These are phyloP conservation scores for Porodaedalea pini DNA, from an alignment of 1,284 basidiomycete genomes.

Conservation along the genomic window DNA sequence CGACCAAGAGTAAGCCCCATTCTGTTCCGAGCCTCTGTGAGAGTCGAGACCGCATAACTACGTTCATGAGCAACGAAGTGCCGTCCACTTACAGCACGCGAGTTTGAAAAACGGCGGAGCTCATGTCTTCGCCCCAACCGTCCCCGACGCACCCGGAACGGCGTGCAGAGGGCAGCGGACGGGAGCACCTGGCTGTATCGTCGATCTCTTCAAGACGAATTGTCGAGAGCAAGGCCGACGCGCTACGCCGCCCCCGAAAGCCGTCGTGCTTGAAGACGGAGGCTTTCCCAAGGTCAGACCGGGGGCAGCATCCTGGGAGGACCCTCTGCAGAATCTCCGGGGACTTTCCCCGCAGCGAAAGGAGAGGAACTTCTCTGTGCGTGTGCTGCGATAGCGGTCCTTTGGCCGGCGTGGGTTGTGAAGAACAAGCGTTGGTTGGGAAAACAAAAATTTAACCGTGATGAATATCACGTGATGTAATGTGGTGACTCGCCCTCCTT, in stretches of 20 bases:
- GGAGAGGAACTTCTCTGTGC: slow-evolving; percentile 52
- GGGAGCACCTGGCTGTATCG: slow-evolving; percentile 37
- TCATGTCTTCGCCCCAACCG: slow-evolving; percentile 72
- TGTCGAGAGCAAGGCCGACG: slow-evolving; percentile 36
- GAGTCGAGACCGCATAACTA: slow-evolving; percentile 70
- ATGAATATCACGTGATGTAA: neutral
- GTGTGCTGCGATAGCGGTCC: slow-evolving; percentile 83
- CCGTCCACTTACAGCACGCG: slow-evolving; percentile 31
- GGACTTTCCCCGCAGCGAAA: slow-evolving; percentile 86
- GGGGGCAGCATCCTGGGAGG: slow-evolving; percentile 38
- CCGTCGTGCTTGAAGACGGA: slow-evolving; percentile 63
- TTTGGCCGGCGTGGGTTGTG: slow-evolving; percentile 51
- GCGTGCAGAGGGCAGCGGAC: slow-evolving; percentile 56
- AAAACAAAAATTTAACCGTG: slow-evolving; percentile 24
- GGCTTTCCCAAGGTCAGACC: slow-evolving; percentile 58
- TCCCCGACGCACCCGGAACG: slow-evolving; percentile 31
- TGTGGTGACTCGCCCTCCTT: neutral
- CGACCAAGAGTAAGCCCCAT: slow-evolving; percentile 86
- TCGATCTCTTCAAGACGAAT: slow-evolving; percentile 24
- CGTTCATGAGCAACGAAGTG: slow-evolving; percentile 77
- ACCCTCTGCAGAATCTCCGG: slow-evolving; percentile 71
- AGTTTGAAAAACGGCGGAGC: slow-evolving; percentile 46
- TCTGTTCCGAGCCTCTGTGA: slow-evolving; percentile 48
- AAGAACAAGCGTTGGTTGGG: slow-evolving; percentile 2
- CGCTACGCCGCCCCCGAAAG: slow-evolving; percentile 43